Evolutionary conservation across 495 filamentous ascomycete genomes (phyloP).

Genomic region (Amphirosellinia nigrospora): DNA sequence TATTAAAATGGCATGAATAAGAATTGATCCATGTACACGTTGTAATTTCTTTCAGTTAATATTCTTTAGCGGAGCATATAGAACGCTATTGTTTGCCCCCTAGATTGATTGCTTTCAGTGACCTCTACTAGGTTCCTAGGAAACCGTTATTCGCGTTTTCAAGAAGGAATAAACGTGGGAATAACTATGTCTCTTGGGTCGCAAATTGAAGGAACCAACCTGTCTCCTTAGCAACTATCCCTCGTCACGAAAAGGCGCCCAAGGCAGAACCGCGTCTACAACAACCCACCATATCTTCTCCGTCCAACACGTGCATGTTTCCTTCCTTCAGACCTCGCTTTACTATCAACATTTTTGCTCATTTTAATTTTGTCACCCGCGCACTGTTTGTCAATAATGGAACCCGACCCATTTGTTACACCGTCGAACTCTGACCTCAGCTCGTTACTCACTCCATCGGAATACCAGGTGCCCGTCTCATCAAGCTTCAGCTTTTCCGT

Average conservation of each 20-base stretch:
- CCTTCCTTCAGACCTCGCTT: neutral
- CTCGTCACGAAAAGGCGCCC: neutral
- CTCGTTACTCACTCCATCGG: neutral
- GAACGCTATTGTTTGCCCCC: neutral
- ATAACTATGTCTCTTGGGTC: too few relatives aligned
- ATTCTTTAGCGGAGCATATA: neutral
- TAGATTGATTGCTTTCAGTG: neutral
- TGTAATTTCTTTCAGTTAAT: neutral
- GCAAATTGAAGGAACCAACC: neutral
- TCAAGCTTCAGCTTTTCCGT: conserved; percentile 31
- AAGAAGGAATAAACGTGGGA: neutral
- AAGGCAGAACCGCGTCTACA: neutral
- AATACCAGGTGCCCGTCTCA: conserved; percentile 25
- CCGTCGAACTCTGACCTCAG: neutral
- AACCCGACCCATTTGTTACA: neutral
- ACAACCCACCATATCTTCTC: neutral
- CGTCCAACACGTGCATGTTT: neutral
- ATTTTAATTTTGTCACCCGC: neutral
- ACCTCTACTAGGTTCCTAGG: neutral
- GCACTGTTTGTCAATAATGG: conserved; percentile 13
- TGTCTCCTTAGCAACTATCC: neutral
- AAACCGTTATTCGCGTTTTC: neutral
- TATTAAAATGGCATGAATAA: too few relatives aligned
- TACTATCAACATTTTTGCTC: neutral
- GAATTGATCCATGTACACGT: neutral